Conservation (phyloP, 805 yeast species). For the Torulaspora gathmanii region DNA sequence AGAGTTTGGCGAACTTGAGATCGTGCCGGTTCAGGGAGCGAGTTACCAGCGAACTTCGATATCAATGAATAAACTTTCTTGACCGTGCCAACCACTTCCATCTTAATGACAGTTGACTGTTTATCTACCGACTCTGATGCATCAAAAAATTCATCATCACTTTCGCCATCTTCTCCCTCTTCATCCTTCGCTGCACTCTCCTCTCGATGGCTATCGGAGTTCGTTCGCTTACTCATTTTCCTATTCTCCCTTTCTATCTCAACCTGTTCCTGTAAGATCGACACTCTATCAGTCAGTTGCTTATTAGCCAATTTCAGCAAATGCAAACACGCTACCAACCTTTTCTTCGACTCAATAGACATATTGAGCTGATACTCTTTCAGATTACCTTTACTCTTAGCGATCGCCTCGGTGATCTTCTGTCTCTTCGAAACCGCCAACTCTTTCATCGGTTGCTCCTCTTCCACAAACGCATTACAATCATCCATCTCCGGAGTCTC, state of each 20-base stretch:
- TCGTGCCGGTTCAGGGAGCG: constrained; percentile 74
- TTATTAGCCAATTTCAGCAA: constrained; percentile 75
- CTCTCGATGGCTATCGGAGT: constrained; percentile 6
- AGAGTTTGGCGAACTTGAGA: constrained; percentile 75
- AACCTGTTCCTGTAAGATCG: constrained; percentile 53
- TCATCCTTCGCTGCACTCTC: constrained; percentile 4
- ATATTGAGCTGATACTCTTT: constrained; percentile 38
- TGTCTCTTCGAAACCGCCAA: constrained; percentile 33
- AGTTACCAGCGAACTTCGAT: constrained; percentile 74
- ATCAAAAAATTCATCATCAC: constrained; percentile 34
- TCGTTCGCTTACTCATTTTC: constrained; percentile 13
- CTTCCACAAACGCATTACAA: constrained; percentile 40
- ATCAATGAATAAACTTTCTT: constrained; percentile 82
- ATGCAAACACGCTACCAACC: constrained; percentile 74
- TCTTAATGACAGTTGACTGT: constrained; percentile 48
- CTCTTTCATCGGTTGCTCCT: constrained; percentile 10
- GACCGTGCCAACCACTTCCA: constrained; percentile 83
- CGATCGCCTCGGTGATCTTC: constrained; percentile 37
- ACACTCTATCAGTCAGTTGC: constrained; percentile 64
- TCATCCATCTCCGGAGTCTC: constrained; percentile 49
- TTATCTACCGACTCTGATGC: constrained; percentile 32
- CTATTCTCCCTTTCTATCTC: constrained; percentile 42
- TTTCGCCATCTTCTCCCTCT: constrained; percentile 20
- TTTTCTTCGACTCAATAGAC: constrained; percentile 67
- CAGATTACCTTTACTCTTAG: constrained; percentile 36